Evolutionary conservation across 2,329 filamentous ascomycete species (phyloP).

Genomic region (Stylonectria norvegica): DNA sequence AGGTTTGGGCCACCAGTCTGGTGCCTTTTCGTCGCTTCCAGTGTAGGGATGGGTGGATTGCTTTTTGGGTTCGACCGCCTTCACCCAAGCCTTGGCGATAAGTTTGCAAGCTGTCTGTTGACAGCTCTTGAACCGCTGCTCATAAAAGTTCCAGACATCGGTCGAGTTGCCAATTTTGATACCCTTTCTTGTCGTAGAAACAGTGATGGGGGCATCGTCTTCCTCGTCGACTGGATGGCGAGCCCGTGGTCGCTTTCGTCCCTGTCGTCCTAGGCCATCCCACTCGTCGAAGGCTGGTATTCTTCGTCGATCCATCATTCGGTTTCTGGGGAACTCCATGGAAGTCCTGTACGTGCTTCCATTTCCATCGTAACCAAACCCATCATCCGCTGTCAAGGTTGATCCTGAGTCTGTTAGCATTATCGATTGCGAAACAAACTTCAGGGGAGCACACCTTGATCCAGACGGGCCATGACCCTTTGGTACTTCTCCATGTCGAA

Average conservation of each 20-base stretch:
- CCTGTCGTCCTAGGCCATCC: constrained; percentile 29
- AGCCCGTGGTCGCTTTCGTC: constrained; percentile 30
- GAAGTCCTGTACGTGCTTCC: constrained; percentile 23
- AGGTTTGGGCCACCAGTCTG: constrained; percentile 64
- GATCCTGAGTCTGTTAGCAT: constrained; percentile 26
- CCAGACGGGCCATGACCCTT: constrained; percentile 36
- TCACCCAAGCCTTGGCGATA: constrained; percentile 73
- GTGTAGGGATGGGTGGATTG: constrained; percentile 73
- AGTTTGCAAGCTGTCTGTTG: constrained; percentile 71
- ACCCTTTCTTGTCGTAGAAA: constrained; percentile 37
- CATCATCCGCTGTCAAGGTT: constrained; percentile 34
- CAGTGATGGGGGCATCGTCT: constrained; percentile 39
- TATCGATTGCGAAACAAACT: not conserved
- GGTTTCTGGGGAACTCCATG: constrained; percentile 25
- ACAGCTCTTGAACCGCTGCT: constrained; percentile 59
- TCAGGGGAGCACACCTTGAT: constrained; percentile 34
- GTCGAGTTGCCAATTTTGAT: constrained; percentile 53
- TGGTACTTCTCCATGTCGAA: constrained; percentile 45
- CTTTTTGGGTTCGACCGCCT: constrained; percentile 72
- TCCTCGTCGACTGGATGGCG: constrained; percentile 40
- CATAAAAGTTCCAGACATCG: constrained; percentile 58
- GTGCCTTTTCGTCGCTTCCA: constrained; percentile 57
- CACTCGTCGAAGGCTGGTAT: constrained; percentile 32
- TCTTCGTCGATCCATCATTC: constrained; percentile 30
- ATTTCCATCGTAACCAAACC: constrained; percentile 27